phyloP scores from a whole-genome alignment of 2,329 filamentous ascomycete genomes.

The Thielaviopsis ethacetica region DNA sequence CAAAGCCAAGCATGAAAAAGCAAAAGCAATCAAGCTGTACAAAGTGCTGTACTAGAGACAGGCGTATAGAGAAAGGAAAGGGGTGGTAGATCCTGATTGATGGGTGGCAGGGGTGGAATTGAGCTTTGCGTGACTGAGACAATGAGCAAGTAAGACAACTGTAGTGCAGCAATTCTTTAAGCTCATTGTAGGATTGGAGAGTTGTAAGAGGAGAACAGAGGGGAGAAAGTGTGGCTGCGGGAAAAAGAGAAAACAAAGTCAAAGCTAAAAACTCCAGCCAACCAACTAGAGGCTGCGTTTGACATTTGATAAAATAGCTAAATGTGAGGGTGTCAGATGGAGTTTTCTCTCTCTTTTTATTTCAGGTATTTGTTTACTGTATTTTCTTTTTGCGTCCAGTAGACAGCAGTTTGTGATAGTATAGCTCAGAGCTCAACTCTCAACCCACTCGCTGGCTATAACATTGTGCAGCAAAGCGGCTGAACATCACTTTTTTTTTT shows the following conservation, averaged over 20 bases:
- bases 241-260: background rate
- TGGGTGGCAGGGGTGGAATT: background rate
- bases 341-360: background rate
- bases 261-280: background rate
- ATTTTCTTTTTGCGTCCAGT: no score
- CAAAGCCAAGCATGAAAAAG: background rate
- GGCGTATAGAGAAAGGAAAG: background rate
- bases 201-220: background rate
- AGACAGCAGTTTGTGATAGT: no score
- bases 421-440: no score
- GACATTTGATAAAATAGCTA: background rate
- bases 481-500: no score
- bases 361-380: background rate
- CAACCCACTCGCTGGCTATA: no score
- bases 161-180: constrained; percentile 1
- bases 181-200: background rate
- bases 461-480: no score
- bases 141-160: background rate
- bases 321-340: no score
- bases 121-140: background rate
- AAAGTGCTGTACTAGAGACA: no score
- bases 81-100: background rate
- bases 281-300: background rate
- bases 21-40: background rate
- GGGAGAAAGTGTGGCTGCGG: background rate